Evolutionary conservation across 495 filamentous ascomycete species (phyloP).

Genomic region (Margaritispora aquatica): DNA sequence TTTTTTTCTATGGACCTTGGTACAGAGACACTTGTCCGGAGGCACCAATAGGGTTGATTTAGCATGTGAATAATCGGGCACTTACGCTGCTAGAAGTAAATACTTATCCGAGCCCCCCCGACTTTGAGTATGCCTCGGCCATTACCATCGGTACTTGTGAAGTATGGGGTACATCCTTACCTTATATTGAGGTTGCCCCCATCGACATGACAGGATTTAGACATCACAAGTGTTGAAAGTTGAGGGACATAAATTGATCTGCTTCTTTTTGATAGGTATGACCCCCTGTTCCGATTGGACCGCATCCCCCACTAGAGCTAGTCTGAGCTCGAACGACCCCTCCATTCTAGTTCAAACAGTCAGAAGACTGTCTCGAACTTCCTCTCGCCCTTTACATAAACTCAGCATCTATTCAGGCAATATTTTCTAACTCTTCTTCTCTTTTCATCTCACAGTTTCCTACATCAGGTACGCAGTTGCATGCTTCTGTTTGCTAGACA

Average conservation of each 20-base stretch:
- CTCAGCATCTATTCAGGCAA: constrained; percentile 17
- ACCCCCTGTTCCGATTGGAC: too few relatives aligned
- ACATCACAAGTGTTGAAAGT: too few relatives aligned
- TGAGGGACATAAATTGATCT: too few relatives aligned
- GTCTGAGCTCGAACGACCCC: constrained; percentile 14
- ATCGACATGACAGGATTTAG: neutral
- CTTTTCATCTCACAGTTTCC: constrained; percentile 17
- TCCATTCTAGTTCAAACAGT: constrained; percentile 15
- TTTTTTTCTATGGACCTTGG: neutral
- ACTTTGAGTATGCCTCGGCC: constrained; percentile 17
- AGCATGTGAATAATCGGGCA: constrained; percentile 18
- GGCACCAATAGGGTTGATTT: neutral
- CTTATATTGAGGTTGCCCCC: neutral
- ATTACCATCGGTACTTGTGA: neutral
- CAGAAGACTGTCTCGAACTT: constrained; percentile 18
- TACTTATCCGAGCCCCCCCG: constrained; percentile 19
- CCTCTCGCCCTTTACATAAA: constrained; percentile 10
- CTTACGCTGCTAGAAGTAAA: neutral
- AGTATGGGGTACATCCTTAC: neutral
- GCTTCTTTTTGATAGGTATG: too few relatives aligned
- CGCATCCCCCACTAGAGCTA: constrained; percentile 3
- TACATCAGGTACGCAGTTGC: constrained; percentile 17
- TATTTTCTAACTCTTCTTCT: constrained; percentile 13
- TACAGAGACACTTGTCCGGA: neutral
- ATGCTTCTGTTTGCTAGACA: constrained; percentile 19